Evolutionary conservation across 2,329 filamentous ascomycete genomes (phyloP), one percentile per base, ranked within the genome.

Genomic region (Neonectria hederae): DNA sequence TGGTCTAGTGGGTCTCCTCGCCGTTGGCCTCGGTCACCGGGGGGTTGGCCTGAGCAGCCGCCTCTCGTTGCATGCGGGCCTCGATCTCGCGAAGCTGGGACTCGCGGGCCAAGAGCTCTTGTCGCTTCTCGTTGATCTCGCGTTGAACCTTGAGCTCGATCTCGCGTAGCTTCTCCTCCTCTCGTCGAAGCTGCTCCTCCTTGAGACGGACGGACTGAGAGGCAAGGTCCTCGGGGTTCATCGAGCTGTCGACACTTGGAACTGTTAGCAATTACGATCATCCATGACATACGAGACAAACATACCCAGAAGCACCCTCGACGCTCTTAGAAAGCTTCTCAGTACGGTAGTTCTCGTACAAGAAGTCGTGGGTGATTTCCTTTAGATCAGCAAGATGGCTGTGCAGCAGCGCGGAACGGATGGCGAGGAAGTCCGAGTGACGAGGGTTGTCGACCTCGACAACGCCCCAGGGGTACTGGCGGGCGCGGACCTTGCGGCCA

Each of bases 301-400:
- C 94, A 74, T 92, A 97, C 94, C 89, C 88, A 82, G 89, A 87
- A 83, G 92, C 92, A 80, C 93, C 93, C 78, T 97, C 94, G 74
- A 99, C 96, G 80, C 94, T 97, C 93, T 98, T 99, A 86, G 93
- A 97, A 76, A 99, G 92, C 87, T 98, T 98, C 92, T 99, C 96
- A 77, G 96, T 99, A 93, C 96, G 94, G 88, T 99, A 99, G 85
- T 99, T 99, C 82, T 99, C 96, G 84, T 99, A 99, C 70, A 99
- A 86, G 90, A 99, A 99, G 82, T 99, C 96, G 82, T 99, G 96
- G 56, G 96, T 99, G 78, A 99, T 99, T 82, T 99, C 96, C 90
- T 99, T 99, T 76, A 99, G 84, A 81, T 99, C 96, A 66, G 96
- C 96, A 78, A 99, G 84, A 85, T 99, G 96, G 83, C 94, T 97